Conservation (phyloP, 257 asterid genomes). For the Petunia axillaris region DNA sequence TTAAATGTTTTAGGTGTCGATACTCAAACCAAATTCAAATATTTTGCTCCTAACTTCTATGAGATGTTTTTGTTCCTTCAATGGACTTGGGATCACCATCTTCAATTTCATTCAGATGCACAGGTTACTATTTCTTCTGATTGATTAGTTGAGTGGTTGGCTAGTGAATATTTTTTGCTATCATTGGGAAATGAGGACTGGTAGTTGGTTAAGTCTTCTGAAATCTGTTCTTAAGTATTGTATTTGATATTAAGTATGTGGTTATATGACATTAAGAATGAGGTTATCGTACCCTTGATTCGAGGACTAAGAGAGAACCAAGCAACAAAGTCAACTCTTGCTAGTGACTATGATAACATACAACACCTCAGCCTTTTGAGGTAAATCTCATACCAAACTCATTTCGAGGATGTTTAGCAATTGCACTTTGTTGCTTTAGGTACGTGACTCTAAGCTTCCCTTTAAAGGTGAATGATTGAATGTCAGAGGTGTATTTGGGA, state of each 20-base stretch:
- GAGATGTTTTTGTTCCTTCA: background rate
- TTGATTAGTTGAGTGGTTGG: background rate
- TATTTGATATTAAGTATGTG: background rate
- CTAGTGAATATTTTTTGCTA: background rate
- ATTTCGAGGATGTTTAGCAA: background rate
- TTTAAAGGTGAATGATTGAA: background rate
- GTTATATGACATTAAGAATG: conserved; percentile 15
- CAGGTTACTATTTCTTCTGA: background rate
- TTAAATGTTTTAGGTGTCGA: background rate
- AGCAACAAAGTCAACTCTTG: background rate
- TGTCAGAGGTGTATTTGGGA: no score
- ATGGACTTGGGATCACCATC: background rate
- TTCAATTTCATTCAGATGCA: background rate
- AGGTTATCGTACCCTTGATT: background rate
- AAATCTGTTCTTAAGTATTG: background rate
- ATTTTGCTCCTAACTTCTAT: background rate
- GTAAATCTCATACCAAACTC: background rate
- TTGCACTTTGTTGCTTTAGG: background rate
- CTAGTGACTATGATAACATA: background rate
- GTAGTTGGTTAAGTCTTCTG: background rate
- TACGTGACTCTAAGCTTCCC: background rate
- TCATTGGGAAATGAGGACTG: background rate
- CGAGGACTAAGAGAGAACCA: background rate
- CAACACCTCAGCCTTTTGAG: background rate
- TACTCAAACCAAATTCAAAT: background rate